Conservation (phyloP, 2,329 filamentous ascomycete species). For the Oidium heveae region DNA sequence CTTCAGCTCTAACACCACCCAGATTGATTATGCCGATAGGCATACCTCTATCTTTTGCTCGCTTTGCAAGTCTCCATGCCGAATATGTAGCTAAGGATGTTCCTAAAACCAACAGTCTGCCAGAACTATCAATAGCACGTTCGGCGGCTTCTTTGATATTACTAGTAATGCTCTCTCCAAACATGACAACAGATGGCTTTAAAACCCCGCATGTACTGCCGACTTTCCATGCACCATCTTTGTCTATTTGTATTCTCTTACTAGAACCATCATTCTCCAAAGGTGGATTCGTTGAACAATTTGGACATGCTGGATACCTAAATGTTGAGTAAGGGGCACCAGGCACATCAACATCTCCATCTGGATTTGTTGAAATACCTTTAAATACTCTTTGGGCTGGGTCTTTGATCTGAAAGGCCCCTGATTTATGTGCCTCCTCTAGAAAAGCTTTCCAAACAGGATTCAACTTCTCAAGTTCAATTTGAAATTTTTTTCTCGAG, state of each 20-base stretch:
- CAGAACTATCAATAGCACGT: conserved; percentile 50
- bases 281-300: conserved; percentile 43
- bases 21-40: conserved; percentile 73
- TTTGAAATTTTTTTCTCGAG: conserved; percentile 49
- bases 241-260: conserved; percentile 41
- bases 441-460: conserved; percentile 67
- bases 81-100: conserved; percentile 89
- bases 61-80: conserved; percentile 70
- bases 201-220: conserved; percentile 57
- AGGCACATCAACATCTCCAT: conserved; percentile 81
- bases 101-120: conserved; percentile 53
- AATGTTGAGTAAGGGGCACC: conserved; percentile 74
- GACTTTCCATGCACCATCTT: conserved; percentile 52
- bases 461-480: conserved; percentile 51
- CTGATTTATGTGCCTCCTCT: conserved; percentile 40
- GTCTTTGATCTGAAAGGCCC: conserved; percentile 56
- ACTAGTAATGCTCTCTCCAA: conserved; percentile 61
- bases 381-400: conserved; percentile 38
- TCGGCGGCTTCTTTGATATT: conserved; percentile 54
- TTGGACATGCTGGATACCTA: conserved; percentile 71
- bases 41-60: conserved; percentile 59
- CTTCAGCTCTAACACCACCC: conserved; percentile 59
- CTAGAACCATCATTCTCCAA: conserved; percentile 25
- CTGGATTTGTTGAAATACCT: conserved; percentile 68
- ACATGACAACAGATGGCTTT: conserved; percentile 90